Conservation (phyloP, 2,329 filamentous ascomycete species). For the Stemphylium vesicarium region DNA sequence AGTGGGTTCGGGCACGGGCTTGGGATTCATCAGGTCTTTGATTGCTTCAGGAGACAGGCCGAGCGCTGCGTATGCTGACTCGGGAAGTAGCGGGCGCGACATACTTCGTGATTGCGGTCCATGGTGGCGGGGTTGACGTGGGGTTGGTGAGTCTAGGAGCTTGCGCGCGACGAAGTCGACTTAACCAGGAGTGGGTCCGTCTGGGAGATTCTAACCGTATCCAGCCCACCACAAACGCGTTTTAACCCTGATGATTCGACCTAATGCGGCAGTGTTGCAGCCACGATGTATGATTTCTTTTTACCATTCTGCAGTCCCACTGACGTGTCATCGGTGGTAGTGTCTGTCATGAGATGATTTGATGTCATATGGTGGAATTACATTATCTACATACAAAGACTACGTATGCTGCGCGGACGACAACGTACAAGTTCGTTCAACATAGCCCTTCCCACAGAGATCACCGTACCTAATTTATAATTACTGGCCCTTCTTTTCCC, state of each 20-base stretch:
- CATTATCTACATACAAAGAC: neutral
- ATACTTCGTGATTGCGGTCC: conserved; percentile 37
- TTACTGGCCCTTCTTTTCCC: conserved; percentile 46
- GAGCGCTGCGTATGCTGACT: conserved; percentile 46
- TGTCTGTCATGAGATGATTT: neutral
- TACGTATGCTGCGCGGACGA: neutral
- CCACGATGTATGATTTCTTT: too few species aligned
- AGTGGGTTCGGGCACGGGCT: conserved; percentile 28
- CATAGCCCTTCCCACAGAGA: neutral
- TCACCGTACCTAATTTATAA: neutral
- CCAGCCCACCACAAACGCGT: neutral
- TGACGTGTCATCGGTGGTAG: neutral
- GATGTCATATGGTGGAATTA: neutral
- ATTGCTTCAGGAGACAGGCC: conserved; percentile 39
- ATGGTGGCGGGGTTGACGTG: conserved; percentile 30
- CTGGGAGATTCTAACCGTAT: conserved; percentile 15
- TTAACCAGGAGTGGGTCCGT: conserved; percentile 14
- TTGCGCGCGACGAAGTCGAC: conserved; percentile 15
- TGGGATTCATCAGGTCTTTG: conserved; percentile 42
- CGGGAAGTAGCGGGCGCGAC: conserved; percentile 42
- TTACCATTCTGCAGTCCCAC: neutral
- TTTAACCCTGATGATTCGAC: neutral
- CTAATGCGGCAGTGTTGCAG: too few species aligned
- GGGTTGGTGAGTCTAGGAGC: conserved; percentile 10
- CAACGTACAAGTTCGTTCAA: neutral